Evolutionary conservation across 306 rosid genomes (phyloP), one percentile per base, ranked within the genome.

Genomic region (Pterocarpus macrocarpus): DNA sequence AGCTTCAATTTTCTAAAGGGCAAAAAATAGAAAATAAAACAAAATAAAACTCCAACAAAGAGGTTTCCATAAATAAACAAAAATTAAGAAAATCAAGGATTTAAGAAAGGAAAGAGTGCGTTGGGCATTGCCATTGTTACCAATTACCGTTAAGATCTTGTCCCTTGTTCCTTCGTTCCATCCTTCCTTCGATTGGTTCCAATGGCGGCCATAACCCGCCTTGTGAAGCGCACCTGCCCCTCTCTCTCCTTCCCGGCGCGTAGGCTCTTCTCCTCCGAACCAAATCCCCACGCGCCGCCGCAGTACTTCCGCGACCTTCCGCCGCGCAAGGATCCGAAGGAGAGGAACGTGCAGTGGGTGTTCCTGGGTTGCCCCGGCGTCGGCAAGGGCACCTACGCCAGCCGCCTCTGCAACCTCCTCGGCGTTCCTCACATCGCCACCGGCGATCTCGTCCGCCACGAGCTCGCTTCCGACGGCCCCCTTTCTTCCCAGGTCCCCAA

Each of bases 341-440:
- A 88, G 56, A 81, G 97, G 76, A 90, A 81, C 58, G 88, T 91
- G n/a, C 98, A 95, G 77, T 95, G 99, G 98, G 94, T 95, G 5
- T 95, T 95, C 76, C 74, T 90, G 13, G 99, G 97, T 0, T 90
- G 92, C 17, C 96, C 99, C 32, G 98, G 99, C 73, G 98, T 95
- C 69, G 99, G 99, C 4, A 93, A 93, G 84, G 99, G 99, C 9
- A 95, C 99, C 15, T 91, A 93, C 65, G 97, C 98, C 7, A 89
- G 93, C 64, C 99, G 99, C 3, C 91, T 93, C 34, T 95, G 82
- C 66, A 89, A 76, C 44, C 93, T 91, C 71, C 93, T 93, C 71
- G 93, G 94, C 8, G 90, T 95, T n/a, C 98, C 99, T 61, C 97
- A 91, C 86, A 88, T 95, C 80, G 98, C 98, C 70, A 95, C 97